Base-by-base conservation (phyloP, 2,329 filamentous ascomycete genomes). In the Sphaerostilbella broomeana region DNA sequence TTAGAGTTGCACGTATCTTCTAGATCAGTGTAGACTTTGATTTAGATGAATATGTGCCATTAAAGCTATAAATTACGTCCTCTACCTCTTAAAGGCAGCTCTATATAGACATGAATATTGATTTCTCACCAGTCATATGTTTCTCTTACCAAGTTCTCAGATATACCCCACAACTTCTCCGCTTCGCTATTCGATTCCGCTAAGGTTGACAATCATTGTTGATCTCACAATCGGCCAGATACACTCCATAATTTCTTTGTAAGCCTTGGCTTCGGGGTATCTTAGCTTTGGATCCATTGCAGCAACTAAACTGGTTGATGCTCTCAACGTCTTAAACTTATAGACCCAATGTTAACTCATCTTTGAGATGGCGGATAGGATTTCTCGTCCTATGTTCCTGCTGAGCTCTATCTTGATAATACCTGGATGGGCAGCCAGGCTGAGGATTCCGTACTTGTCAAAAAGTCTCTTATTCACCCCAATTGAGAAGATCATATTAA, bases 81-180 rank as follows among this genome's bases (percentile, higher is more conserved):
- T n/a, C n/a, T n/a, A 18, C 15, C 21, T 35, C 33, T n/a, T 24
- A 12, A 9, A 11, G 5, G 19, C n/a, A 12, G n/a, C 12, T 11
- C 13, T 24, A 25, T 19, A 5, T 19, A 17, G 4, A 26, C 33
- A 35, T 35, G 13, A 25, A 12, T n/a, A 6, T 21, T 13, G 11
- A 17, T 24, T 9, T 17, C 32, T 33, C 34, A 49, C 43, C 55
- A 58, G 3, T 22, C 32, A 42, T 62, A 62, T 7, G 53, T 45
- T 42, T 62, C 42, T 5, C 53, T 51, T 3, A 61, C 56, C 11
- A 62, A 43, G 35, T 59, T 47, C 51, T 63, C 58, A 4, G 57
- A 59, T 19, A 59, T 30, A 28, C 48, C 54, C 59, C 61, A 64
- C 34, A 63, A 35, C 38, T 45, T 54, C 28, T 60, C 57, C 0